Evolutionary conservation across 2,329 filamentous ascomycete genomes (phyloP).

Genomic region (Lachnellula arida): DNA sequence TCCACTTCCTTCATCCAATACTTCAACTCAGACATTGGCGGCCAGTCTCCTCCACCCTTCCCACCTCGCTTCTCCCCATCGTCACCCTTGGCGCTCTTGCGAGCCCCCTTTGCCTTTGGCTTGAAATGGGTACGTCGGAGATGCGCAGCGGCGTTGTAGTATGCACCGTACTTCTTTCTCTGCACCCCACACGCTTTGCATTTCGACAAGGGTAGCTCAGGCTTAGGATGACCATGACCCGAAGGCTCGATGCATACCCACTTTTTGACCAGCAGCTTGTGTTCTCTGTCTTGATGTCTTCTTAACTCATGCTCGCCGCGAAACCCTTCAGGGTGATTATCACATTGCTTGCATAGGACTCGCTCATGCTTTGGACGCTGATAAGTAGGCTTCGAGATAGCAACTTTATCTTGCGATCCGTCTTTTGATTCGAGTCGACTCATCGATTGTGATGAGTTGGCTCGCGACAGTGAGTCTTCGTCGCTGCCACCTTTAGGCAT

Average conservation of each 20-base stretch:
- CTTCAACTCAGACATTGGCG: constrained; percentile 51
- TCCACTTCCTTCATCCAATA: constrained; percentile 52
- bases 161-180: constrained; percentile 84
- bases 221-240: constrained; percentile 43
- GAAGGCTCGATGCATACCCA: constrained; percentile 54
- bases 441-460: constrained; percentile 29
- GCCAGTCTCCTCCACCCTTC: constrained; percentile 48
- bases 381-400: constrained; percentile 31
- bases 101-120: constrained; percentile 46
- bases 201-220: constrained; percentile 54
- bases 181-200: constrained; percentile 68
- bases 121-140: constrained; percentile 83
- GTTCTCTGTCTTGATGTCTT: constrained; percentile 63
- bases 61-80: constrained; percentile 45
- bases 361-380: constrained; percentile 33
- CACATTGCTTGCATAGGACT: constrained; percentile 63
- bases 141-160: constrained; percentile 92
- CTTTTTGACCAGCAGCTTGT: constrained; percentile 52
- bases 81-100: constrained; percentile 26
- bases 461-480: constrained; percentile 25
- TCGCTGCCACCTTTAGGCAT: constrained; percentile 30
- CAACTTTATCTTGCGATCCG: constrained; percentile 29
- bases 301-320: constrained; percentile 83
- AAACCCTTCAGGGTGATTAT: constrained; percentile 80
- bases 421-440: constrained; percentile 28